Evolutionary conservation across 2,329 filamentous ascomycete genomes (phyloP).

Genomic region (Calonectria honghensis): DNA sequence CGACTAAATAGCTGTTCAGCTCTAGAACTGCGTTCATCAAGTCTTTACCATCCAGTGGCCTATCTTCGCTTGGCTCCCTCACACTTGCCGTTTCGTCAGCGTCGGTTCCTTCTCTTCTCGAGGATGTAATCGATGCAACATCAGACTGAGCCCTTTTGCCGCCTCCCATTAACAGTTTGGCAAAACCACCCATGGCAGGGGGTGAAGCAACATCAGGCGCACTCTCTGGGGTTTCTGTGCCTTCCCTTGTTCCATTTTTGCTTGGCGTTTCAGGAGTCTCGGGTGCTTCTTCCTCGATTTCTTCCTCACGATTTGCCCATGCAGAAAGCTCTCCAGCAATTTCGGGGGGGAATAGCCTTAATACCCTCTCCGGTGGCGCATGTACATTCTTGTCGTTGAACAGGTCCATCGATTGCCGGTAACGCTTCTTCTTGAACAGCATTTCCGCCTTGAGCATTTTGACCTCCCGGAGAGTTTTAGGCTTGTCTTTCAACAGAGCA

Average conservation of each 20-base stretch:
- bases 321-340: slow-evolving; percentile 89
- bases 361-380: slow-evolving; percentile 91
- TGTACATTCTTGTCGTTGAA: slow-evolving; percentile 90
- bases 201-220: slow-evolving; percentile 59
- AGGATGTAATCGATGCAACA: slow-evolving; percentile 77
- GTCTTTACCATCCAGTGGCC: slow-evolving; percentile 84
- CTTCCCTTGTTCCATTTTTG: slow-evolving; percentile 56
- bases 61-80: slow-evolving; percentile 68
- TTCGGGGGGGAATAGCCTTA: slow-evolving; percentile 86
- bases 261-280: slow-evolving; percentile 57
- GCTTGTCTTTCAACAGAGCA: slow-evolving; percentile 89
- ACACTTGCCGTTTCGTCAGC: slow-evolving; percentile 74
- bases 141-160: slow-evolving; percentile 69
- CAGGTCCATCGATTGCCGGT: slow-evolving; percentile 89
- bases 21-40: slow-evolving; percentile 87
- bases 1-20: slow-evolving; percentile 90
- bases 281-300: slow-evolving; percentile 60
- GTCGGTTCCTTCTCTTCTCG: slow-evolving; percentile 70
- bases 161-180: slow-evolving; percentile 70
- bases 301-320: slow-evolving; percentile 63
- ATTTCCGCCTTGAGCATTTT: slow-evolving; percentile 93
- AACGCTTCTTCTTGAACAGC: slow-evolving; percentile 89
- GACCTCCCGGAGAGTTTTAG: slow-evolving; percentile 85
- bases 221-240: slow-evolving; percentile 55
- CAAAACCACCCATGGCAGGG: slow-evolving; percentile 68